Base-by-base conservation (phyloP, 2,329 filamentous ascomycete species). In the Onygena corvina region DNA sequence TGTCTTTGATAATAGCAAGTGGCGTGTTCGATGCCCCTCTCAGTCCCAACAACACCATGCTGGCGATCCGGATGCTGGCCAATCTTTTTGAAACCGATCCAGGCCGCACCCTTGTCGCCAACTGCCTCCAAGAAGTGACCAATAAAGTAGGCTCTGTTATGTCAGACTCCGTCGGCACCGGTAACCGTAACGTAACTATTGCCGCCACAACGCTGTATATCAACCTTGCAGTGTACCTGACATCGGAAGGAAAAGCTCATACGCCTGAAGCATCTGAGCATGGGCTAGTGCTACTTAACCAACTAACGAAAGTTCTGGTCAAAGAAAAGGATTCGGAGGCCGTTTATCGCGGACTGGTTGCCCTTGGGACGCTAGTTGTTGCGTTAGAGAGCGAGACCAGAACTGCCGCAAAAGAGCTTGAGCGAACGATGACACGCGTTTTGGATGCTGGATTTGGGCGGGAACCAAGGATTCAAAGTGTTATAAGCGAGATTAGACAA, bases 11-110 rank as follows among this genome's bases (percentile, higher is more conserved):
- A 4, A 72, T 80, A 29, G 64, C 63, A 36, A 77, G 74, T 46
- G 76, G 67, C 1, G 72, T 80, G 1, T 79, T 83, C 48, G 74
- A 79, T 6, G 68, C 75, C 0, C 73, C 78, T 1, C 71, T 83
- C 0, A 80, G 80, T 31, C 75, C 82, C 48, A 95, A 95, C 65
- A 87, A 87, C 56, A 77, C 80, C 8, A 94, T 96, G 83, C 84
- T 98, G 73, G 81, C 83, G 0, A 73, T 87, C 9, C 84, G 92
- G 3, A 78, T 83, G 11, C 74, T 96, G 45, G 82, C 80, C 25
- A 98, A 98, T 58, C 71, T 95, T 5, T 94, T 95, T 61, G 76
- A 79, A 52, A 86, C 85, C 0, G 70, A 78, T 0, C 74, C 82
- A 50, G 92, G 92, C 12, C 79, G 85, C 18, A 69, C 71, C 40